Conservation (phyloP, 306 rosid species). For the Sicyos edulis region DNA sequence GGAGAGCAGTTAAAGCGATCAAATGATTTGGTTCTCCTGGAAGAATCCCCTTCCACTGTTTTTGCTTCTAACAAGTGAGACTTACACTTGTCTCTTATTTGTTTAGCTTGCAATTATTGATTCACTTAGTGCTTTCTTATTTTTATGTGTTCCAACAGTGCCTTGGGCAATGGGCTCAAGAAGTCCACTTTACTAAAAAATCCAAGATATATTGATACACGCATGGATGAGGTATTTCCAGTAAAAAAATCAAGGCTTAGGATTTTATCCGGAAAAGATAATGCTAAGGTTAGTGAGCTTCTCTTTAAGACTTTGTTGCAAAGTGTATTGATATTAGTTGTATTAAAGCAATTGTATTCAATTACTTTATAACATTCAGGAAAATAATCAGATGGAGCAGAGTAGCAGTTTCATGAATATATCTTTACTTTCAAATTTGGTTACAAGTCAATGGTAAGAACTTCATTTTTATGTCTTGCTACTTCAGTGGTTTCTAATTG, state of each 20-base stretch:
- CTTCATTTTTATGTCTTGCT: conserved; percentile 38
- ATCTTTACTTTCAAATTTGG: conserved; percentile 35
- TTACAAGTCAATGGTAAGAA: conserved; percentile 41
- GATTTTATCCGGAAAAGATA: no score
- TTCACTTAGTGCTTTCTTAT: conserved; percentile 17
- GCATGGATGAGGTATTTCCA: conserved; percentile 68
- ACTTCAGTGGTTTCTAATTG: conserved; percentile 7
- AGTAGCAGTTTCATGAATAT: conserved; percentile 39
- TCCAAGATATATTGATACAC: conserved; percentile 56
- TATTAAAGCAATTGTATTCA: not conserved
- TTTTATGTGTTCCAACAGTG: conserved; percentile 31
- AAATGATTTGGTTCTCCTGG: conserved; percentile 26
- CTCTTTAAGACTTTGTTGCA: not conserved
- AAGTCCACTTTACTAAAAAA: conserved; percentile 36
- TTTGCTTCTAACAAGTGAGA: conserved; percentile 31
- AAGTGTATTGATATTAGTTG: not conserved
- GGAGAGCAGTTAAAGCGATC: conserved; percentile 48
- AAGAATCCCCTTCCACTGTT: conserved; percentile 36
- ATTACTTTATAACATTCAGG: conserved; percentile 40
- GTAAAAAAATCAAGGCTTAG: conserved; percentile 44
- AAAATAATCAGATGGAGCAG: conserved; percentile 44
- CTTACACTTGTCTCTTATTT: conserved; percentile 15
- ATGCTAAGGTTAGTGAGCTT: conserved; percentile 51
- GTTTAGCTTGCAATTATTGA: conserved; percentile 1
- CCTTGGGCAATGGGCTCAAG: conserved; percentile 34